A percentile compares a stretch with the other conserved stretches of the same genome.
phyloP scores from a whole-genome alignment of 352 stramenopile species.

The Globisporangium emineosum region DNA sequence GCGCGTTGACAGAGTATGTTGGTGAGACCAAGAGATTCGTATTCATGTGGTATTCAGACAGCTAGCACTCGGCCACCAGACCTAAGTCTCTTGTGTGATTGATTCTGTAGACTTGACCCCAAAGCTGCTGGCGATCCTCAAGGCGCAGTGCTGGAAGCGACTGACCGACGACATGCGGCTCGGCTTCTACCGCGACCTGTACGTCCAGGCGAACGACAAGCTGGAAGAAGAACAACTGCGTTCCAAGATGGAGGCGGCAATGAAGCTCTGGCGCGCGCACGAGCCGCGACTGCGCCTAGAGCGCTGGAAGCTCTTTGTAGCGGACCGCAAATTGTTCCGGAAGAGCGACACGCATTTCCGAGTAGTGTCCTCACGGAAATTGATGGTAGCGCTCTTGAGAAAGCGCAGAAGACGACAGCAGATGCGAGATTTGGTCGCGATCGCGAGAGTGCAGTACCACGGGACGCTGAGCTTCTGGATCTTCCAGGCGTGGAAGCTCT shows the following conservation, averaged over 20 bases:
- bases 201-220: constrained; percentile 32
- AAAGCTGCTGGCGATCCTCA: constrained; percentile 28
- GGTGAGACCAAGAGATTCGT: constrained; percentile 14
- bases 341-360: constrained; percentile 33
- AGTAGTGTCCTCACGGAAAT: constrained; percentile 17
- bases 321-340: constrained; percentile 24
- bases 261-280: constrained; percentile 43
- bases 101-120: neutral
- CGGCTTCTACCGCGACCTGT: constrained; percentile 46
- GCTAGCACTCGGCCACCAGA: too few species aligned
- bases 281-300: constrained; percentile 41
- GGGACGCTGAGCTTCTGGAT: constrained; percentile 29
- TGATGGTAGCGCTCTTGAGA: constrained; percentile 21
- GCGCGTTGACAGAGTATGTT: constrained; percentile 18
- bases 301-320: constrained; percentile 50
- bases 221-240: constrained; percentile 38
- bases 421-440: constrained; percentile 20
- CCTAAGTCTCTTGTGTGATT: too few species aligned
- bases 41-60: too few species aligned
- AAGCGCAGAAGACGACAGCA: constrained; percentile 25
- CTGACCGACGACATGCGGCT: constrained; percentile 61
- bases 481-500: constrained; percentile 38
- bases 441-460: constrained; percentile 22
- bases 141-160: constrained; percentile 42
- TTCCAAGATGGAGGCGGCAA: constrained; percentile 24